A percentile compares a stretch with the other conserved stretches of the same genome.
Conservation (phyloP, 257 asterid genomes). For the Jacaranda copaia region DNA sequence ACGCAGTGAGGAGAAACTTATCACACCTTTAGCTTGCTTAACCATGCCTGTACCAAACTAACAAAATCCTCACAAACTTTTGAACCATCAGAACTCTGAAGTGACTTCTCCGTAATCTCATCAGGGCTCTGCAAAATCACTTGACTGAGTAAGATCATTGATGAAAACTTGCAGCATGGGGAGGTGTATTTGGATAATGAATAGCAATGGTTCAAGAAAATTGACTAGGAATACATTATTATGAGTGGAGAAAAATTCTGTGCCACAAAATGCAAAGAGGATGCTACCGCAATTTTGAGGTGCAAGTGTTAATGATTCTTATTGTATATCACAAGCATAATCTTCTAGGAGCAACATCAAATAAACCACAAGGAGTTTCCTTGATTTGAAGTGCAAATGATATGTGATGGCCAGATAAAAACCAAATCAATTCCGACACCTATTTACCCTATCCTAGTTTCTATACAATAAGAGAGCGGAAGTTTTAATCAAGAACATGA, state of each 20-base stretch:
- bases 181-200: not conserved
- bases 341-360: conserved; percentile 15
- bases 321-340: conserved; percentile 21
- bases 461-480: not conserved
- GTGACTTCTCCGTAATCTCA: conserved; percentile 87
- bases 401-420: not conserved
- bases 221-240: not conserved
- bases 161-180: not conserved
- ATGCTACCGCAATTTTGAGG: conserved; percentile 25
- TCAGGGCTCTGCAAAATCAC: conserved; percentile 76
- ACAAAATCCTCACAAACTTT: conserved; percentile 82
- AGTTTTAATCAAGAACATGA: not conserved
- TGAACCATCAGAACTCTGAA: conserved; percentile 70
- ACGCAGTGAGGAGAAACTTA: conserved; percentile 29
- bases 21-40: conserved; percentile 79
- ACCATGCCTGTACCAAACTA: conserved; percentile 76
- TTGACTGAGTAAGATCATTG: conserved; percentile 33
- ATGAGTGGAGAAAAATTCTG: not conserved
- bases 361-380: conserved; percentile 10
- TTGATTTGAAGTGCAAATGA: not conserved
- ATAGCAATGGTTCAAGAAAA: not conserved
- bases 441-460: conserved; percentile 15
- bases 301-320: not conserved
- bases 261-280: not conserved
- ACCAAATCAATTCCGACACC: not conserved